Evolutionary conservation across 306 rosid species (phyloP).

Genomic region (Vigna unguiculata): DNA sequence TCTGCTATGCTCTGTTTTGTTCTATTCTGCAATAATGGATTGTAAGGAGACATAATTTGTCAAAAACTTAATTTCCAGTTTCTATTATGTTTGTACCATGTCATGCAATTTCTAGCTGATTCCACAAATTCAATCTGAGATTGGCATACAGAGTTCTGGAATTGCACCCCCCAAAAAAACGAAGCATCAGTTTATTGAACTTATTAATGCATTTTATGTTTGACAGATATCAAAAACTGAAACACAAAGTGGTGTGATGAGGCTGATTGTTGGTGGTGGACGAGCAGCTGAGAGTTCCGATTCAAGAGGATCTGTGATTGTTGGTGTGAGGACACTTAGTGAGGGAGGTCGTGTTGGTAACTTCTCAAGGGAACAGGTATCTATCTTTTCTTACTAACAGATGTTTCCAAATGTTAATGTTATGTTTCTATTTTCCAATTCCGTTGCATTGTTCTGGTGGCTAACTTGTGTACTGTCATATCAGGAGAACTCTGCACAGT

Average conservation of each 20-base stretch:
- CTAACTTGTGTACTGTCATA: too few species aligned
- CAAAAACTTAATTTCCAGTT: slow-evolving; percentile 14
- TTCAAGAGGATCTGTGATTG: slow-evolving; percentile 94
- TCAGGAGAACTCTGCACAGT: slow-evolving; percentile 9
- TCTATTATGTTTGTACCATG: slow-evolving; percentile 1
- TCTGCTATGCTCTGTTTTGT: slow-evolving; percentile 10
- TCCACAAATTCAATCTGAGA: slow-evolving; percentile 35
- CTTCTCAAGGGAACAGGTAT: slow-evolving; percentile 98
- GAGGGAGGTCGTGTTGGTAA: slow-evolving; percentile 99
- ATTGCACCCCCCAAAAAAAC: not conserved
- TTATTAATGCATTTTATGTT: slow-evolving; percentile 31
- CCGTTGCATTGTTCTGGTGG: too few species aligned
- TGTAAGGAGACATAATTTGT: not conserved
- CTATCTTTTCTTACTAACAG: slow-evolving; percentile 40
- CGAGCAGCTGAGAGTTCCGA: slow-evolving; percentile 89
- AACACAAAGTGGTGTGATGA: slow-evolving; percentile 95
- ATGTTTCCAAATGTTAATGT: slow-evolving; percentile 27
- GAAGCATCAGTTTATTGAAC: slow-evolving; percentile 12
- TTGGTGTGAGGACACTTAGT: slow-evolving; percentile 98
- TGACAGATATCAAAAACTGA: slow-evolving; percentile 89
- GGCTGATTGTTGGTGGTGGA: slow-evolving; percentile 98
- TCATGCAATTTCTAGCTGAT: slow-evolving; percentile 28
- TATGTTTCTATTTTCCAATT: slow-evolving; percentile 32
- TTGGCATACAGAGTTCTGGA: not conserved
- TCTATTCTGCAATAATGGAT: slow-evolving; percentile 21